A percentile compares a stretch with the other conserved stretches of the same genome.
phyloP scores from a whole-genome alignment of 345 rosid genomes.

The Geranium rotundifolium region DNA sequence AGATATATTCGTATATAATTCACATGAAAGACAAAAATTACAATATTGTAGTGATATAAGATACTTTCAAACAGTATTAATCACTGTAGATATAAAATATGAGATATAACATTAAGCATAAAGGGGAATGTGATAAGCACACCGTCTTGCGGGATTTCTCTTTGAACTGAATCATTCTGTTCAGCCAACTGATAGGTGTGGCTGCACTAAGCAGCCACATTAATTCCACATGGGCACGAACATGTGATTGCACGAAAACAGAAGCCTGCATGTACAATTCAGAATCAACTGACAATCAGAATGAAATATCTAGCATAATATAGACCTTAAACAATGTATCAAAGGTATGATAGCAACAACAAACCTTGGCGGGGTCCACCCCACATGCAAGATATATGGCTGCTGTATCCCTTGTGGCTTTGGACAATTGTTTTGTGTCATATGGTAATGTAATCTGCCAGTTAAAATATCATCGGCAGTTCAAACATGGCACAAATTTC shows the following conservation, averaged over 20 bases:
- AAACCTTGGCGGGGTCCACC: conserved; percentile 64
- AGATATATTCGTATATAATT: too few relatives aligned
- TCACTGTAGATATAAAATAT: background rate
- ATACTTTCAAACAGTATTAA: background rate
- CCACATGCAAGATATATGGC: conserved; percentile 93
- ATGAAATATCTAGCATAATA: background rate
- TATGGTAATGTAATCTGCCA: conserved; percentile 67
- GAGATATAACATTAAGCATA: background rate
- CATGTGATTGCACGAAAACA: conserved; percentile 86
- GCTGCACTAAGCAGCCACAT: conserved; percentile 75
- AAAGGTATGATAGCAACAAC: conserved; percentile 6
- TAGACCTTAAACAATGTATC: background rate
- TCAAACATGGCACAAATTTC: conserved; percentile 1
- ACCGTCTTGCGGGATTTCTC: conserved; percentile 89
- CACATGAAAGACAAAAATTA: too few relatives aligned
- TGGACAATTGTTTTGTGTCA: conserved; percentile 50
- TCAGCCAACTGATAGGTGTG: conserved; percentile 88
- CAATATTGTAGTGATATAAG: too few relatives aligned
- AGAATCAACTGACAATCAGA: background rate
- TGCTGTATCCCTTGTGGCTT: conserved; percentile 75
- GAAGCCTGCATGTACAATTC: conserved; percentile 50
- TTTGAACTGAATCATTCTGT: conserved; percentile 84
- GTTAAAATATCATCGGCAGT: background rate
- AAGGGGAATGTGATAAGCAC: conserved; percentile 20
- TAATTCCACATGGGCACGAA: conserved; percentile 64